Conservation (phyloP, 192 early-diverging fungal genomes). For the Coemansia sp. region DNA sequence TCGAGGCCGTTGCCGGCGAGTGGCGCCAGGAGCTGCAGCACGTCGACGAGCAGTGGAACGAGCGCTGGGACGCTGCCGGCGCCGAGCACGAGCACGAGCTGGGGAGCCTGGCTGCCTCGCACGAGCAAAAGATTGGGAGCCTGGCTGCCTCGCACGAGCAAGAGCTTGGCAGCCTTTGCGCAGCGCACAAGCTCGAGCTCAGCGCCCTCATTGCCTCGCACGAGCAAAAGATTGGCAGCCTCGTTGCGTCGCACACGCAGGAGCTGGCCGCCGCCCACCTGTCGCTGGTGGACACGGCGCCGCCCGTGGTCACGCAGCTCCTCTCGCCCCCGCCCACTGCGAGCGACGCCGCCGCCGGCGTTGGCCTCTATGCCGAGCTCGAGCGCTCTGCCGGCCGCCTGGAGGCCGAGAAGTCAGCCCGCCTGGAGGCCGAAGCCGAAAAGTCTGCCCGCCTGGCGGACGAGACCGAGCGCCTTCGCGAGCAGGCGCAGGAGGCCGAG, state of each 20-base stretch:
- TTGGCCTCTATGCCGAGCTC: not conserved
- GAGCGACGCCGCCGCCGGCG: conserved; percentile 7
- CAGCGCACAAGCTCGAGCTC: conserved; percentile 2
- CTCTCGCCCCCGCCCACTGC: conserved; percentile 41
- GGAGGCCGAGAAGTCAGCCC: conserved; percentile 2
- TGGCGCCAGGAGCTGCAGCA: conserved; percentile 40
- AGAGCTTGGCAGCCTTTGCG: not conserved
- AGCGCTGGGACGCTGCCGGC: conserved; percentile 41
- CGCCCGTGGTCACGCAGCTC: conserved; percentile 2
- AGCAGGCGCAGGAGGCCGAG: conserved; percentile 31
- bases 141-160: not conserved
- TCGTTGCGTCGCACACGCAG: not conserved
- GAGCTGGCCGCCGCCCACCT: not conserved
- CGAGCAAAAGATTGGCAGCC: conserved; percentile 5
- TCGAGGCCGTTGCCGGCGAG: conserved; percentile 23
- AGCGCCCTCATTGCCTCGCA: conserved; percentile 13
- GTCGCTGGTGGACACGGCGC: not conserved
- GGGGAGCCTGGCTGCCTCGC: not conserved
- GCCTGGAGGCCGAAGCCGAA: not conserved
- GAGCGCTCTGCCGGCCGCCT: not conserved
- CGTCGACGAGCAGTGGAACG: conserved; percentile 44
- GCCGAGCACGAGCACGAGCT: not conserved
- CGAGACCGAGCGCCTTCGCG: conserved; percentile 14
- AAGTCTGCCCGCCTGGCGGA: not conserved
- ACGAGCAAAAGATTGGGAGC: not conserved